These are phyloP conservation scores for Phytophthora ramorum DNA, from an alignment of 352 stramenopile genomes.

Conservation along the genomic window DNA sequence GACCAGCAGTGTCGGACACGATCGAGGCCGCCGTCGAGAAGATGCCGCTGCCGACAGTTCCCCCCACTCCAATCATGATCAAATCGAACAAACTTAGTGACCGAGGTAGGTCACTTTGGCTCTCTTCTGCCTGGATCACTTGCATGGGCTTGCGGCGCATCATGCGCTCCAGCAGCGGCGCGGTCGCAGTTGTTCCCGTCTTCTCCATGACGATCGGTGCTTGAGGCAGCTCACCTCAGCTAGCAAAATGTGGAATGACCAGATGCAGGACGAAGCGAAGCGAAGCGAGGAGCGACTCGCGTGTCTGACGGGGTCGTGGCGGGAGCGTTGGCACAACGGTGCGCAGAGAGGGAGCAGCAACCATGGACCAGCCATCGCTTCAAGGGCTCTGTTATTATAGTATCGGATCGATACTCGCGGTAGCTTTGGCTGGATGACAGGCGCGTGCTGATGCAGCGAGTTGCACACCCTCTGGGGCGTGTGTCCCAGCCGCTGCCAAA, in stretches of 20 bases:
- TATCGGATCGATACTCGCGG: slow-evolving; percentile 4
- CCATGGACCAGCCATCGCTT: slow-evolving; percentile 28
- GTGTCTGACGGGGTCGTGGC: slow-evolving; percentile 7
- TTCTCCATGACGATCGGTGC: slow-evolving; percentile 31
- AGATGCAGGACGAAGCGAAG: slow-evolving; percentile 3
- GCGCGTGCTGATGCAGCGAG: slow-evolving; percentile 21
- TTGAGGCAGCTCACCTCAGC: slow-evolving; percentile 15
- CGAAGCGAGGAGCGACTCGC: slow-evolving; percentile 4
- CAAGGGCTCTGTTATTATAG: slow-evolving; percentile 8
- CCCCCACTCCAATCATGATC: slow-evolving; percentile 84
- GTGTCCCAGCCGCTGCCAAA: slow-evolving; percentile 18
- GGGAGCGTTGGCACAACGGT: slow-evolving; percentile 9
- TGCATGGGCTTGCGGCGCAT: slow-evolving; percentile 56
- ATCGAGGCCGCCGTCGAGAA: slow-evolving; percentile 65
- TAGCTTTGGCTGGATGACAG: slow-evolving; percentile 10
- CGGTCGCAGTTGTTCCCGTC: slow-evolving; percentile 5
- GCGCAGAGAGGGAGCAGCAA: slow-evolving; percentile 20
- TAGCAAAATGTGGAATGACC: slow-evolving; percentile 34
- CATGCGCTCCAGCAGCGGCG: slow-evolving; percentile 39
- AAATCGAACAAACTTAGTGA: slow-evolving; percentile 54
- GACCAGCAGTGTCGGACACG: slow-evolving; percentile 74
- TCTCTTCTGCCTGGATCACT: slow-evolving; percentile 58
- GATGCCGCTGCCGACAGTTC: slow-evolving; percentile 62
- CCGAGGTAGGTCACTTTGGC: neutral
- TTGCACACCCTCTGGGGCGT: slow-evolving; percentile 14